phyloP scores from a whole-genome alignment of 805 yeast species.

The Candida cerambycidarum region DNA sequence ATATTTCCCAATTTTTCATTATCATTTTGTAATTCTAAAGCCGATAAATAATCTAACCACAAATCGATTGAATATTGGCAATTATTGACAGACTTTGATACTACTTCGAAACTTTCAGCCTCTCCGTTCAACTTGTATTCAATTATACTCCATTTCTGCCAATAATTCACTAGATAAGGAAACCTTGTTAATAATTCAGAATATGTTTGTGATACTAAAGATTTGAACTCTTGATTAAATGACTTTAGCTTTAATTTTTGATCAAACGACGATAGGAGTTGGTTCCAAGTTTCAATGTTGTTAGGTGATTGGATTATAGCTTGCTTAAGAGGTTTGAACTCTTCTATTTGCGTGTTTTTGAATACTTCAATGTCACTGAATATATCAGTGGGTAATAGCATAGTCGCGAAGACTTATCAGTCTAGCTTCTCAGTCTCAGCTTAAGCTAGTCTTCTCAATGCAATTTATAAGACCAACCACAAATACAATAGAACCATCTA shows the following conservation, averaged over 20 bases:
- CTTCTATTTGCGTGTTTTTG: conserved; percentile 8
- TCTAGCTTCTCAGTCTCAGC: not conserved
- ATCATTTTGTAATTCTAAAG: conserved; percentile 30
- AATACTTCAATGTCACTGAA: conserved; percentile 8
- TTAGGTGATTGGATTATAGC: conserved; percentile 21
- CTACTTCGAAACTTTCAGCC: conserved; percentile 45
- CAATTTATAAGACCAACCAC: conserved; percentile 4
- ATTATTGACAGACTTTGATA: conserved; percentile 45
- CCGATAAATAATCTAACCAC: conserved; percentile 67
- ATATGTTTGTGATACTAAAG: conserved; percentile 18
- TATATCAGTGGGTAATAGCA: conserved; percentile 7
- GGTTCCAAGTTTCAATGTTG: conserved; percentile 42
- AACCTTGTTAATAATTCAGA: conserved; percentile 46
- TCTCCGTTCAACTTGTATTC: conserved; percentile 58
- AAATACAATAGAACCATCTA: not conserved
- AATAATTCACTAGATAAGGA: conserved; percentile 59
- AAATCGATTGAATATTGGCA: conserved; percentile 63
- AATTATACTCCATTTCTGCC: conserved; percentile 62
- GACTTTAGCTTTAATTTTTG: conserved; percentile 15
- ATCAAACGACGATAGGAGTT: conserved; percentile 31
- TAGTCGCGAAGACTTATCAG: not conserved
- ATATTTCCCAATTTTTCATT: not conserved
- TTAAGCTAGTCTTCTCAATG: no score
- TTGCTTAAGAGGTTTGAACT: conserved; percentile 9
- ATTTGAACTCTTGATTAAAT: conserved; percentile 20